Conservation (phyloP, 768 basidiomycete genomes). For the Coprinopsis strossmayeri region DNA sequence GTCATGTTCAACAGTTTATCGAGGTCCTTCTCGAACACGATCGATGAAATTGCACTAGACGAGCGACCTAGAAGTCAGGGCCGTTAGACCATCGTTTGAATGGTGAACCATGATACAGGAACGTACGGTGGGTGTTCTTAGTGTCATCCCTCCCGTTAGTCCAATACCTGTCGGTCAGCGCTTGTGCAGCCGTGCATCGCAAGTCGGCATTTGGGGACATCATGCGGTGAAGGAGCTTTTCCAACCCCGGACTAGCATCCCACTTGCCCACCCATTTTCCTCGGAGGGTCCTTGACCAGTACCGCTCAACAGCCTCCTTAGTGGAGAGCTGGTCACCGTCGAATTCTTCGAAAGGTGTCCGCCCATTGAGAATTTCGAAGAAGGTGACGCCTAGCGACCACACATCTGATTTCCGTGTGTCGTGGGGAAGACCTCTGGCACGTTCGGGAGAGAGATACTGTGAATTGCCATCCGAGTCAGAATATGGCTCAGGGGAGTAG, state of each 20-base stretch:
- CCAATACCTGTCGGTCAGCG: constrained; percentile 69
- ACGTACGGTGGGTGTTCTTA: constrained; percentile 36
- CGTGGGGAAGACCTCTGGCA: constrained; percentile 81
- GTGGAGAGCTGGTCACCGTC: constrained; percentile 75
- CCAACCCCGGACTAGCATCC: constrained; percentile 57
- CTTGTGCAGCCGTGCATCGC: constrained; percentile 61
- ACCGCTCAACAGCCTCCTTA: constrained; percentile 76
- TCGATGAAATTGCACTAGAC: constrained; percentile 38
- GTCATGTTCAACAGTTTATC: constrained; percentile 31
- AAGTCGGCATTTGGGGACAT: constrained; percentile 76
- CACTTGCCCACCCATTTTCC: constrained; percentile 87
- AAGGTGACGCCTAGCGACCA: constrained; percentile 88
- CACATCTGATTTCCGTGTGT: constrained; percentile 87
- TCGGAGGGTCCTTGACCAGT: constrained; percentile 78
- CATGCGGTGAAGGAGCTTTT: constrained; percentile 72
- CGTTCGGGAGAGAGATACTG: constrained; percentile 93
- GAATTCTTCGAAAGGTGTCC: constrained; percentile 86
- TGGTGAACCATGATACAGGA: not conserved
- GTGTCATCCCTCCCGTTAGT: constrained; percentile 19
- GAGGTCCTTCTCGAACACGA: constrained; percentile 46
- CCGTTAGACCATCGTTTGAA: not conserved
- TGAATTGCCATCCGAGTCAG: constrained; percentile 8
- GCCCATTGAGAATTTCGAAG: constrained; percentile 88
- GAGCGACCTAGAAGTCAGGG: constrained; percentile 32
- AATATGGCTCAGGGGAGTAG: not conserved